Conservation (phyloP, 352 stramenopile genomes). For the Pythium rhizo-oryzae region DNA sequence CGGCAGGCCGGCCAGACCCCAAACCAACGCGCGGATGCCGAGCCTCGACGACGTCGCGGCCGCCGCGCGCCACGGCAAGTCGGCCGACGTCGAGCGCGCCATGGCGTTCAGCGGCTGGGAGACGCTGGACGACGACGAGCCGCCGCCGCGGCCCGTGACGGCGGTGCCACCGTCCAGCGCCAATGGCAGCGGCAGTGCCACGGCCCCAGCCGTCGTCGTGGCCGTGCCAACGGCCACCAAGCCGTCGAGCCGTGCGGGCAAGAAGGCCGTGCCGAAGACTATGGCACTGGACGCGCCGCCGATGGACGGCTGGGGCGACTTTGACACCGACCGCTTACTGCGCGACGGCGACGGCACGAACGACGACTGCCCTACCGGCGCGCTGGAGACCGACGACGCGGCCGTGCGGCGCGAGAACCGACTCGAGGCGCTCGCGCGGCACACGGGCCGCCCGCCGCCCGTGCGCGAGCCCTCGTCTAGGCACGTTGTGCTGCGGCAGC, state of each 20-base stretch:
- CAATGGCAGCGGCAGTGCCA: no score
- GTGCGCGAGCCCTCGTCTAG: not conserved
- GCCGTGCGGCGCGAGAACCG: not conserved
- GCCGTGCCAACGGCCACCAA: no score
- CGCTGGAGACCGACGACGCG: not conserved
- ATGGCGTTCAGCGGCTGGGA: constrained; percentile 11
- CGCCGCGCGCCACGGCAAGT: no score
- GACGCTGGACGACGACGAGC: not conserved
- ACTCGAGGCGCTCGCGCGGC: constrained; percentile 12
- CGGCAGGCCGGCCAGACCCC: no score
- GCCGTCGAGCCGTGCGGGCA: constrained; percentile 3
- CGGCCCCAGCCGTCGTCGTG: no score
- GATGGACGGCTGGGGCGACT: constrained; percentile 63
- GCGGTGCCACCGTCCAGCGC: not conserved
- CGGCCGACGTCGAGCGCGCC: no score
- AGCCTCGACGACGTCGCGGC: not conserved
- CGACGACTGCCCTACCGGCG: not conserved
- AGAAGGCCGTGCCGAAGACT: not conserved
- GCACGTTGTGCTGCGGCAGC: constrained; percentile 32
- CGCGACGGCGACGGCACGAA: no score
- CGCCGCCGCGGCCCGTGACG: constrained; percentile 6
- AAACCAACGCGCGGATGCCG: not conserved
- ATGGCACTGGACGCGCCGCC: not conserved
- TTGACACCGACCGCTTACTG: constrained; percentile 50
- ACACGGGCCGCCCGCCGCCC: not conserved